Evolutionary conservation across 1,284 basidiomycete genomes (phyloP).

Genomic region (Butyriboletus appendiculatus): DNA sequence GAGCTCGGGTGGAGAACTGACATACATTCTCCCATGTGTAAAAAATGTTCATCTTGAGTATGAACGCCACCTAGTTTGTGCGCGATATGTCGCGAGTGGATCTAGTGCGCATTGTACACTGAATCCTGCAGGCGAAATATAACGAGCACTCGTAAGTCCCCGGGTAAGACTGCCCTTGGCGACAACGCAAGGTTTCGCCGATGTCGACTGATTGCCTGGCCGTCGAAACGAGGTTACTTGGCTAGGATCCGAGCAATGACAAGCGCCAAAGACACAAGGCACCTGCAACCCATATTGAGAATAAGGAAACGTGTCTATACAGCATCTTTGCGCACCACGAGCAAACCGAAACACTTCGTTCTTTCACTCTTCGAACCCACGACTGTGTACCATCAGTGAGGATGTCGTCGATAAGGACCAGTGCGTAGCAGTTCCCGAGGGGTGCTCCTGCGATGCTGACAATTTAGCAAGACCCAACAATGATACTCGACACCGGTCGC

Average conservation of each 20-base stretch:
- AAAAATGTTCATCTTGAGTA: conserved; percentile 55
- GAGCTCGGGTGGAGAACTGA: not conserved
- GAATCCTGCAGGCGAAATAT: not conserved
- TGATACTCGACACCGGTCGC: not conserved
- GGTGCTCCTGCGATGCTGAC: not conserved
- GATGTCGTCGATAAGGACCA: not conserved
- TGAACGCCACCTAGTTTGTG: conserved; percentile 55
- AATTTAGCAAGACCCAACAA: not conserved
- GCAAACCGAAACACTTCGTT: not conserved
- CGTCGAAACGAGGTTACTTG: not conserved
- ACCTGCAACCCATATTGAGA: not conserved
- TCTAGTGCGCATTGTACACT: not conserved
- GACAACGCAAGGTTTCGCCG: not conserved
- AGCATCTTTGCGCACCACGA: not conserved
- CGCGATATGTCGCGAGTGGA: no score
- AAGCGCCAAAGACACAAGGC: not conserved
- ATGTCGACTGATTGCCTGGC: not conserved
- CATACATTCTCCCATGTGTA: conserved; percentile 58
- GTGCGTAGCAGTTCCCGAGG: not conserved
- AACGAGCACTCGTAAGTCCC: not conserved
- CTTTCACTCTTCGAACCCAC: not conserved
- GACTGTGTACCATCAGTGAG: not conserved
- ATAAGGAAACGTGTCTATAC: not conserved
- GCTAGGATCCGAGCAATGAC: not conserved
- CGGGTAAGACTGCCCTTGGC: not conserved